These are phyloP conservation scores for Dioscorea dumetorum DNA, from an alignment of 106 monocot species.

Conservation along the genomic window DNA sequence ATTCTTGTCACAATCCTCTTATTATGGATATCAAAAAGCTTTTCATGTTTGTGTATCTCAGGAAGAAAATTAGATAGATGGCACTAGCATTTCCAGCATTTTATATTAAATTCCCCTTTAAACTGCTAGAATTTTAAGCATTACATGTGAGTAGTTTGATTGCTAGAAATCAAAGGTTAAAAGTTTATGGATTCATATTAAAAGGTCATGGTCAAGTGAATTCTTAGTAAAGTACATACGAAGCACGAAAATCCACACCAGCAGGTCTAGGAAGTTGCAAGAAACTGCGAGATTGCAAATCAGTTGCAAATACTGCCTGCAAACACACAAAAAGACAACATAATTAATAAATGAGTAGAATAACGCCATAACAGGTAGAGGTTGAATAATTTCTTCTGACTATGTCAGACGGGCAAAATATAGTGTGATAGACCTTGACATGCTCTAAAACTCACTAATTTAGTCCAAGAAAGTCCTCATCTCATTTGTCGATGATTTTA, in stretches of 20 bases:
- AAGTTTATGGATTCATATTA: background rate
- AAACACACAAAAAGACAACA: background rate
- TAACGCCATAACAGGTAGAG: background rate
- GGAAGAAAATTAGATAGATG: background rate
- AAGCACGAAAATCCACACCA: conserved; percentile 98
- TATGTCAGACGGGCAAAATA: no score
- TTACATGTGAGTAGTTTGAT: background rate
- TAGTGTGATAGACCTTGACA: no score
- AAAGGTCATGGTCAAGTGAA: background rate
- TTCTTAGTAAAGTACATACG: conserved; percentile 44
- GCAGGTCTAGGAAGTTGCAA: conserved; percentile 81
- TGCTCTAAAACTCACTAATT: no score
- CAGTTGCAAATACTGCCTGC: conserved; percentile 91
- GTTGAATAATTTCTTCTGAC: background rate
- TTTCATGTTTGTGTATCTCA: background rate
- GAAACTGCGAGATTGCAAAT: conserved; percentile 89
- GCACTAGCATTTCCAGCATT: background rate
- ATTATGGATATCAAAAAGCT: background rate
- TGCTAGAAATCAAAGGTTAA: background rate
- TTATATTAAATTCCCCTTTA: background rate
- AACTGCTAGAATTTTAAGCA: background rate
- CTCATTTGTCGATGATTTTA: no score
- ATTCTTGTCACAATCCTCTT: background rate
- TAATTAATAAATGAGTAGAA: background rate
- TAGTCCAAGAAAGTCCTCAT: no score